Evolutionary conservation across 805 yeast genomes (phyloP).

Genomic region (Sugiyamaella qingdaonensis): DNA sequence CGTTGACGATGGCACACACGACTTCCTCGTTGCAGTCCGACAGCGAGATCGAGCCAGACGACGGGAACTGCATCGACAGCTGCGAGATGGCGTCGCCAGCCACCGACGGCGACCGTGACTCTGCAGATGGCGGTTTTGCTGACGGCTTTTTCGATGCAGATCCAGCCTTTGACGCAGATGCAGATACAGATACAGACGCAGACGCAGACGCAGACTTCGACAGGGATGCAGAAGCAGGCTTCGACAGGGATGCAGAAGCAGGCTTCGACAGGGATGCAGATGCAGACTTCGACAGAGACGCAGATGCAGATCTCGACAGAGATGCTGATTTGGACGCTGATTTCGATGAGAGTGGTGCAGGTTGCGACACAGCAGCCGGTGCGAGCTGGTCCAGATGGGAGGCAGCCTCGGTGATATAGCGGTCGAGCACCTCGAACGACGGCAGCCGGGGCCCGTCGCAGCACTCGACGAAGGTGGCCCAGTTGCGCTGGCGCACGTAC

Average conservation of each 20-base stretch:
- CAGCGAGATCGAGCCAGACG: slow-evolving; percentile 77
- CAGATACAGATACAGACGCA: not conserved
- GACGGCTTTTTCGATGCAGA: not conserved
- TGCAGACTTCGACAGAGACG: no score
- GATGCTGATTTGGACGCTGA: slow-evolving; percentile 1
- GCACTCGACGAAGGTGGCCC: slow-evolving; percentile 37
- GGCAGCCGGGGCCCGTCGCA: slow-evolving; percentile 27
- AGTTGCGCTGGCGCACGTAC: slow-evolving; percentile 17
- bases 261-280: no score
- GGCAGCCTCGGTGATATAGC: slow-evolving; percentile 22
- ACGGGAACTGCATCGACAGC: slow-evolving; percentile 53
- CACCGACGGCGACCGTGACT: no score
- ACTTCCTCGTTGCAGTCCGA: slow-evolving; percentile 65
- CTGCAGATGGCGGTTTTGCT: not conserved
- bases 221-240: no score
- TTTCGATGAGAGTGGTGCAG: no score
- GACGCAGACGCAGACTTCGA: not conserved
- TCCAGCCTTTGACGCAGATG: not conserved
- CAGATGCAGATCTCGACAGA: no score
- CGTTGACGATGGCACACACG: slow-evolving; percentile 58
- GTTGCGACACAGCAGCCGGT: no score
- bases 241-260: no score
- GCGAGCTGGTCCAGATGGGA: slow-evolving; percentile 2
- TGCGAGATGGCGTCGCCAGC: slow-evolving; percentile 13
- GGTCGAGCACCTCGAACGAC: slow-evolving; percentile 18